Conservation (phyloP, 305 asterid genomes). For the Vinca major region DNA sequence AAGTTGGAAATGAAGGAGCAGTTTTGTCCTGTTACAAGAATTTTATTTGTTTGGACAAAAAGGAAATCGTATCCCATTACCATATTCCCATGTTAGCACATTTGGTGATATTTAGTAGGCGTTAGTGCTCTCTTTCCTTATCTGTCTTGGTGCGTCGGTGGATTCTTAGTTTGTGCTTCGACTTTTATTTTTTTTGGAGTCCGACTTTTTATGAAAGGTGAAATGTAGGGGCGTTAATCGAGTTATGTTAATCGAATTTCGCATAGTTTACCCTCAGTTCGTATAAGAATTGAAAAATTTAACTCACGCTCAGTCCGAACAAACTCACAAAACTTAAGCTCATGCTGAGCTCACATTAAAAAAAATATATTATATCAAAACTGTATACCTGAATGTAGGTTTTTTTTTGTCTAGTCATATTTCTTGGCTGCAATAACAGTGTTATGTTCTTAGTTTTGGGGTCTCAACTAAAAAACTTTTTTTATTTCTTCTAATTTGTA, state of each 20-base stretch:
- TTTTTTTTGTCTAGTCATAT: too few relatives aligned
- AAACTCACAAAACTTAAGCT: too few relatives aligned
- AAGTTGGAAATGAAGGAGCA: too few relatives aligned
- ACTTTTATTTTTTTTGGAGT: neutral
- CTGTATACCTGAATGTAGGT: too few relatives aligned
- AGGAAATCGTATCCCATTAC: neutral
- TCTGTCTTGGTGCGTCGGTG: conserved; percentile 12
- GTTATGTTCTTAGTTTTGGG: too few relatives aligned
- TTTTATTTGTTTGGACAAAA: conserved; percentile 1
- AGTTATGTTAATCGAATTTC: too few relatives aligned
- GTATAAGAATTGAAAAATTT: neutral
- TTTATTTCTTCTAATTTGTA: neutral
- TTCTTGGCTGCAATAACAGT: too few relatives aligned
- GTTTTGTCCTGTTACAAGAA: neutral
- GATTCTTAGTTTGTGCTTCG: neutral
- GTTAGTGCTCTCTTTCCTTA: neutral
- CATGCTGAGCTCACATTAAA: too few relatives aligned
- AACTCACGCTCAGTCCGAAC: too few relatives aligned
- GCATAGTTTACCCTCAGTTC: too few relatives aligned
- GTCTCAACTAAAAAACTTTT: too few relatives aligned
- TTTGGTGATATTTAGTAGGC: neutral
- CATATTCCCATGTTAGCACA: conserved; percentile 4
- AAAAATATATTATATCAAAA: too few relatives aligned
- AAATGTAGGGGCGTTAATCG: neutral
- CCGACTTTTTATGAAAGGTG: conserved; percentile 4